Evolutionary conservation across 2,329 filamentous ascomycete genomes (phyloP).

Genomic region (Arachnopeziza araneosa): DNA sequence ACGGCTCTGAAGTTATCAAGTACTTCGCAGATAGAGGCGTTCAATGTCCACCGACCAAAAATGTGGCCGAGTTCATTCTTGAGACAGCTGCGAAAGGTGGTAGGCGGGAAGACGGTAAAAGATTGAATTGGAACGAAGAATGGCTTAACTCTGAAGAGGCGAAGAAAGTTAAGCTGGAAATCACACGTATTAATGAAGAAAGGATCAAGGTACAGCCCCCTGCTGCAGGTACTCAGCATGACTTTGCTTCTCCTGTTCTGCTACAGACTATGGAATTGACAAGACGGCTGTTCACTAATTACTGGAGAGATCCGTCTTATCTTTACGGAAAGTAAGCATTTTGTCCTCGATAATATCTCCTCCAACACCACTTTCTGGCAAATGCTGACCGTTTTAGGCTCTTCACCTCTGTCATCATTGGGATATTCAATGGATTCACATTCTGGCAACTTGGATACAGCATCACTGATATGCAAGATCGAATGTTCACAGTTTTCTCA

Average conservation of each 20-base stretch:
- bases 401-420: conserved; percentile 36
- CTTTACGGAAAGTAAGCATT: conserved; percentile 27
- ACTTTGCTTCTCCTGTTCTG: conserved; percentile 54
- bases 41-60: conserved; percentile 60
- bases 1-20: conserved; percentile 57
- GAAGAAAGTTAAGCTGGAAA: conserved; percentile 48
- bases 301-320: background rate
- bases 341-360: conserved; percentile 37
- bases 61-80: conserved; percentile 61
- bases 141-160: conserved; percentile 64
- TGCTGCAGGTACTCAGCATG: conserved; percentile 36
- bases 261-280: conserved; percentile 49
- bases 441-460: conserved; percentile 54
- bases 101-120: conserved; percentile 40
- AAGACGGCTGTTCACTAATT: conserved; percentile 43
- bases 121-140: conserved; percentile 68
- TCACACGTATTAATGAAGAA: conserved; percentile 41
- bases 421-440: conserved; percentile 55
- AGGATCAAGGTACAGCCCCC: conserved; percentile 32
- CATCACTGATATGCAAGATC: conserved; percentile 46
- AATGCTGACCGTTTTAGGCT: background rate
- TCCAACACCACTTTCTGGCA: background rate
- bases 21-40: conserved; percentile 65
- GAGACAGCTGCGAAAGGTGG: conserved; percentile 52
- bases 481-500: conserved; percentile 56